Evolutionary conservation across 495 filamentous ascomycete genomes (phyloP), one percentile per base, ranked within the genome.

Genomic region (Rhypophila decipiens): DNA sequence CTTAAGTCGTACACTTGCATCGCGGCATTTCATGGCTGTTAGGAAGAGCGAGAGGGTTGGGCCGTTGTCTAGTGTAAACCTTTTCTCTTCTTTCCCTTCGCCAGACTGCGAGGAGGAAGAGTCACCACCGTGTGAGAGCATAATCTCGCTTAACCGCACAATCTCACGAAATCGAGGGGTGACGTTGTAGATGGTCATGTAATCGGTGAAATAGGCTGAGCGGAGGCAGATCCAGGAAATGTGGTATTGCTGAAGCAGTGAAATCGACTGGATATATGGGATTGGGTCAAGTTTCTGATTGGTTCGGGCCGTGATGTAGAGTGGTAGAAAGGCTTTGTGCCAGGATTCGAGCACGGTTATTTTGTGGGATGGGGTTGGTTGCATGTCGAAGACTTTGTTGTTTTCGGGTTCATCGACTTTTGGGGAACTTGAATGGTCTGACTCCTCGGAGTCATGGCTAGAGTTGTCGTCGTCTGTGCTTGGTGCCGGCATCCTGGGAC

Each of bases 11-110:
- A 62, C 45, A 0, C 21, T 22, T 18, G 19, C 19, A 27, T 62
- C 52, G 12, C 33, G 20, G 33, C 53, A 59, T 22, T 51, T 54
- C 33, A 50, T 50, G 5, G 56, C 50, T 8, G 43, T 49, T 24
- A 55, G 24, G 33, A 53, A 55, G 9, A 62, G 35, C 2, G 50
- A 46, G 39, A 54, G 40, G 3, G 46, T 50, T 5, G 47, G 59
- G 2, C 59, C 56, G 24, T 52, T 56, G 35, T 59, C 59, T 46
- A 57, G 49, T 1, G 59, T 57, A 40, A 62, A 57, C 1, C 43
- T 20, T 27, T 52, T 49, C 5, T 39, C 35, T 31, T 45, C 24
- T 43, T 7, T 31, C 27, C 46, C 37, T 2, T 35, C 15, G 23
- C 4, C 18, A 8, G 35, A 11, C 39, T 31, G 49, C 44, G 55